Percentiles rank a stretch among this genome's conserved stretches.
These are phyloP conservation scores for Ailanthus altissimus DNA, from an alignment of 345 rosid species.

Conservation along the genomic window DNA sequence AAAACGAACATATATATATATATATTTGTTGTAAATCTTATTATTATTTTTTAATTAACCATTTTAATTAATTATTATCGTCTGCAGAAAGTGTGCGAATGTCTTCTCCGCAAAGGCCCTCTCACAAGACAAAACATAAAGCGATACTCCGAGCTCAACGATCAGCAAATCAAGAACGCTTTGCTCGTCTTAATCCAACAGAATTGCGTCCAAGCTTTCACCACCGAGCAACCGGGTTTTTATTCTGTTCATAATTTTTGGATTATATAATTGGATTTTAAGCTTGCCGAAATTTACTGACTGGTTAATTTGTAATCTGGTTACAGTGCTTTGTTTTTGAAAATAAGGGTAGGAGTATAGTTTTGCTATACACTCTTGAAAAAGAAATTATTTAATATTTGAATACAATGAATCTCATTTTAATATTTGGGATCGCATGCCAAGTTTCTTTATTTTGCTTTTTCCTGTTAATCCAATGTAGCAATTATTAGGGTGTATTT, in stretches of 20 bases:
- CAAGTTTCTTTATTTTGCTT: too few species aligned
- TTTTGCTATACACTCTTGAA: background rate
- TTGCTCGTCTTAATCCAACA: conserved; percentile 76
- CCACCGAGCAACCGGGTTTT: conserved; percentile 45
- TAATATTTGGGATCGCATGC: background rate
- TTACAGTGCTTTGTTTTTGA: background rate
- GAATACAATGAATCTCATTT: background rate
- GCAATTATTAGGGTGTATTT: too few species aligned
- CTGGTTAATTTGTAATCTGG: background rate
- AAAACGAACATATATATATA: background rate
- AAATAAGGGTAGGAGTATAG: background rate
- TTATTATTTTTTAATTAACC: background rate
- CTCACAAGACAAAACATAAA: conserved; percentile 47
- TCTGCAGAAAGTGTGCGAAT: conserved; percentile 81
- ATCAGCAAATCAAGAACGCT: conserved; percentile 58
- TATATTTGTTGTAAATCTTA: too few species aligned
- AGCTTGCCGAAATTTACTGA: background rate
- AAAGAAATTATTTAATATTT: background rate
- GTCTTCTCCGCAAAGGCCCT: conserved; percentile 70
- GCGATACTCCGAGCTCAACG: conserved; percentile 46
- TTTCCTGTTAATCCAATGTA: too few species aligned
- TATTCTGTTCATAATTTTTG: background rate
- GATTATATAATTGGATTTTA: background rate
- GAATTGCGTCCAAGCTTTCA: conserved; percentile 80
- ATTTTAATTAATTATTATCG: background rate